phyloP scores from a whole-genome alignment of 2,329 filamentous ascomycete species.

The Fusarium sambucinum region DNA sequence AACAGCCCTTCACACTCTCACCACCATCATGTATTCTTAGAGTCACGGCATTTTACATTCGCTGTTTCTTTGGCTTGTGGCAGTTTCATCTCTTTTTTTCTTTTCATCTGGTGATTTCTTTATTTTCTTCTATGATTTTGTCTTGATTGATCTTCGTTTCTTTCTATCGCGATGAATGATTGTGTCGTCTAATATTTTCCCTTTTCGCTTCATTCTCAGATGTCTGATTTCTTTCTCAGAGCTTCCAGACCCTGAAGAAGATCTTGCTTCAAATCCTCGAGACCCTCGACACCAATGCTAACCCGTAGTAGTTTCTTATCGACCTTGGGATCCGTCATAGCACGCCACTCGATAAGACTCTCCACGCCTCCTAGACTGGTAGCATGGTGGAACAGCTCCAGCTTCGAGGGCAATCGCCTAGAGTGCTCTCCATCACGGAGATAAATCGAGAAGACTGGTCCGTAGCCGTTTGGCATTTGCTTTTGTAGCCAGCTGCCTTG shows the following conservation, averaged over 20 bases:
- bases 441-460: conserved; percentile 85
- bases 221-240: conserved; percentile 51
- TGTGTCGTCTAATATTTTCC: background rate
- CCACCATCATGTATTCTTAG: conserved; percentile 7
- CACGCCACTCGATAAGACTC: conserved; percentile 95
- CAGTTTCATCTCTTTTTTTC: background rate
- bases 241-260: conserved; percentile 74
- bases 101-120: conserved; percentile 11
- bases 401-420: conserved; percentile 77
- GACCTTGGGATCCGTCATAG: conserved; percentile 83
- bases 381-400: conserved; percentile 90
- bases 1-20: conserved; percentile 2
- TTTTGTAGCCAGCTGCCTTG: conserved; percentile 77
- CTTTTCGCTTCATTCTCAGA: background rate
- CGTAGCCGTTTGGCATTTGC: conserved; percentile 94
- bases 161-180: background rate
- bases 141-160: conserved; percentile 1
- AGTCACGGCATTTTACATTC: conserved; percentile 5
- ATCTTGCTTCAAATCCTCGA: conserved; percentile 86
- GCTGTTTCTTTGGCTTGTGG: conserved; percentile 2
- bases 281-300: conserved; percentile 87
- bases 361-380: conserved; percentile 95
- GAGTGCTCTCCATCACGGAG: conserved; percentile 73
- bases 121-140: background rate
- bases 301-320: conserved; percentile 81